Evolutionary conservation across 225 moss, liverwort and hornwort species (phyloP).

Genomic region (Polytrichum formosum): DNA sequence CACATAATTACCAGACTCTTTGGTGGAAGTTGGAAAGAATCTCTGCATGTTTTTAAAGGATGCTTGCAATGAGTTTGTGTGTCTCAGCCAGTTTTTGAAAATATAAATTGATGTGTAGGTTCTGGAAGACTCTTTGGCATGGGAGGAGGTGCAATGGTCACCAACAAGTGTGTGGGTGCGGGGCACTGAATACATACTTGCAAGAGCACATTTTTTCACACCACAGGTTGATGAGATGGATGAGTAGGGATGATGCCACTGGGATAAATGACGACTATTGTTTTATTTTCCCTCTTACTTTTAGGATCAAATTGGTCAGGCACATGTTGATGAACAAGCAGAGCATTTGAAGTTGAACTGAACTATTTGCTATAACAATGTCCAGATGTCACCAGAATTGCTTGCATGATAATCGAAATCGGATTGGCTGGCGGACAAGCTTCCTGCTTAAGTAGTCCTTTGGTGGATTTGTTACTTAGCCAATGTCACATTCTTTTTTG

Average conservation of each 20-base stretch:
- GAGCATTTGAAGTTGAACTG: constrained; percentile 2
- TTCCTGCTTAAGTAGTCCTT: no score
- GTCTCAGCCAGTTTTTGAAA: no score
- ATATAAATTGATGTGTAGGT: constrained; percentile 33
- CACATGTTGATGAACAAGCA: neutral
- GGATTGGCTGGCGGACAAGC: neutral
- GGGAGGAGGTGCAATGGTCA: constrained; percentile 99
- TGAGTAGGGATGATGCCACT: constrained; percentile 30
- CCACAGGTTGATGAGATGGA: constrained; percentile 39
- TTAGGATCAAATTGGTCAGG: constrained; percentile 6
- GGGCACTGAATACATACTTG: constrained; percentile 76
- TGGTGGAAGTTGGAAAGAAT: no score
- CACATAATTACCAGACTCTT: no score
- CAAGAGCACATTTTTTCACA: constrained; percentile 87
- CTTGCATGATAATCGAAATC: neutral
- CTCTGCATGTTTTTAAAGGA: no score
- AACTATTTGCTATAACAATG: neutral
- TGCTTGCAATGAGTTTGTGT: no score
- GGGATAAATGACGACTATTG: neutral
- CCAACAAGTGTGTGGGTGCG: constrained; percentile 88
- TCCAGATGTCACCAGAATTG: neutral
- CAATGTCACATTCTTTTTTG: neutral
- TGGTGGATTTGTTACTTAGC: neutral
- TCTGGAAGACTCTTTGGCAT: constrained; percentile 70
- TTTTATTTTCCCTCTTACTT: neutral